These are phyloP conservation scores for Citeromyces hawaiiensis DNA, from an alignment of 1,139 yeast genomes.

Conservation along the genomic window DNA sequence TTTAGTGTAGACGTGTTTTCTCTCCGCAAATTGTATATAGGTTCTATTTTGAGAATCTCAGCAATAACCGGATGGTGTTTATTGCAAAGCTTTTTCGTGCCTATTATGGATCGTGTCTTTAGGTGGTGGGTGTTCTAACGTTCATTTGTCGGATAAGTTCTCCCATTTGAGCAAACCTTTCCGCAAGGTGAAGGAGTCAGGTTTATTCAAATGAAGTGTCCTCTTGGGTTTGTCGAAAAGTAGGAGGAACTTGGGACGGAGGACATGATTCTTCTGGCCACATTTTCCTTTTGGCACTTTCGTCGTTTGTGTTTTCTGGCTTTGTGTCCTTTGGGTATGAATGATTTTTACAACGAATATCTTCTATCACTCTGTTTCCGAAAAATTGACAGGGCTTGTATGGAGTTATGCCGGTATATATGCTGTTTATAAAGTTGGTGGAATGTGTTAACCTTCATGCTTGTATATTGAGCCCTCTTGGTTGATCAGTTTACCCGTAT, in stretches of 20 bases:
- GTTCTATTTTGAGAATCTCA: conserved; percentile 22
- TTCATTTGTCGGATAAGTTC: conserved; percentile 8
- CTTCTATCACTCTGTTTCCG: conserved; percentile 71
- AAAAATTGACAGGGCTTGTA: conserved; percentile 52
- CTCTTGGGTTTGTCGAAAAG: conserved; percentile 33
- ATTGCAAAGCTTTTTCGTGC: conserved; percentile 84
- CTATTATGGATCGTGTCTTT: conserved; percentile 82
- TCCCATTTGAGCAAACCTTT: conserved; percentile 1
- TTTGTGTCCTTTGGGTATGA: conserved; percentile 65
- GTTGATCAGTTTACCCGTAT: too few species aligned
- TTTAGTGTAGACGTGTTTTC: conserved; percentile 19
- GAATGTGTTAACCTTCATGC: conserved; percentile 21
- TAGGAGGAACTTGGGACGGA: conserved; percentile 72
- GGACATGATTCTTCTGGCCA: conserved; percentile 98
- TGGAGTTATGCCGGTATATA: conserved; percentile 42
- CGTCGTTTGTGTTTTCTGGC: conserved; percentile 45
- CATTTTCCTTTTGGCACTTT: conserved; percentile 64
- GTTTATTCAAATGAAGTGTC: conserved; percentile 5
- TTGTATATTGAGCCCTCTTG: conserved; percentile 36
- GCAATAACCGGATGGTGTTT: conserved; percentile 72
- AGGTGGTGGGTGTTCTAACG: conserved; percentile 64
- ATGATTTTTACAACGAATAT: conserved; percentile 79
- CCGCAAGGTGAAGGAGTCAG: not conserved
- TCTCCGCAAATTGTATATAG: not conserved
- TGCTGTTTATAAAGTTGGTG: conserved; percentile 18